A percentile compares a stretch with the other conserved stretches of the same genome.
phyloP scores from a whole-genome alignment of 768 basidiomycete genomes.

The Podaxis sp. region DNA sequence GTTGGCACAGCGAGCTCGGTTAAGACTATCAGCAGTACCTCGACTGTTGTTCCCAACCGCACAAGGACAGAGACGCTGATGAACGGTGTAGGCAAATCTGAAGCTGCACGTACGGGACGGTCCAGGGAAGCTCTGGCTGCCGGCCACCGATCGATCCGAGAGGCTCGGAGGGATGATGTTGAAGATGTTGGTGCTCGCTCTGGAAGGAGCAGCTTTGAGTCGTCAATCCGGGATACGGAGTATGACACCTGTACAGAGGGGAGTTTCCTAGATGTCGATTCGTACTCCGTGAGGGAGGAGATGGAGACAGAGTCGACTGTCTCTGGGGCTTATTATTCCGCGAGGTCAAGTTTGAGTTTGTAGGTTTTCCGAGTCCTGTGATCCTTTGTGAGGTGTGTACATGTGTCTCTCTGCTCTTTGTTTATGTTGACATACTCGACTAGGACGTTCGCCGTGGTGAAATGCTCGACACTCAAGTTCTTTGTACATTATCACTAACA shows the following conservation, averaged over 20 bases:
- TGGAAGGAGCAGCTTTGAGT: neutral
- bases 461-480: neutral
- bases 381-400: constrained; percentile 1
- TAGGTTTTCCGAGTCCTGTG: neutral
- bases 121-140: neutral
- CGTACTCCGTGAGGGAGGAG: neutral
- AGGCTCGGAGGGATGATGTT: neutral
- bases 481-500: no score
- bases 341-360: constrained; percentile 7
- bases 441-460: neutral
- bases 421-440: neutral
- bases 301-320: neutral
- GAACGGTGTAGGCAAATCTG: neutral
- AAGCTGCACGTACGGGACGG: neutral
- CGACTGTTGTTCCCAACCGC: constrained; percentile 2
- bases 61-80: neutral
- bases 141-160: neutral
- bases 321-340: constrained; percentile 6
- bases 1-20: neutral
- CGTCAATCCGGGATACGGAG: neutral
- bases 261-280: neutral
- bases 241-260: constrained; percentile 13
- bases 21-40: neutral
- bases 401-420: neutral
- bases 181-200: neutral